Percentiles rank a stretch among this genome's conserved stretches.
phyloP scores from a whole-genome alignment of 2,329 filamentous ascomycete species.

The Emmonsiellopsis sp. region DNA sequence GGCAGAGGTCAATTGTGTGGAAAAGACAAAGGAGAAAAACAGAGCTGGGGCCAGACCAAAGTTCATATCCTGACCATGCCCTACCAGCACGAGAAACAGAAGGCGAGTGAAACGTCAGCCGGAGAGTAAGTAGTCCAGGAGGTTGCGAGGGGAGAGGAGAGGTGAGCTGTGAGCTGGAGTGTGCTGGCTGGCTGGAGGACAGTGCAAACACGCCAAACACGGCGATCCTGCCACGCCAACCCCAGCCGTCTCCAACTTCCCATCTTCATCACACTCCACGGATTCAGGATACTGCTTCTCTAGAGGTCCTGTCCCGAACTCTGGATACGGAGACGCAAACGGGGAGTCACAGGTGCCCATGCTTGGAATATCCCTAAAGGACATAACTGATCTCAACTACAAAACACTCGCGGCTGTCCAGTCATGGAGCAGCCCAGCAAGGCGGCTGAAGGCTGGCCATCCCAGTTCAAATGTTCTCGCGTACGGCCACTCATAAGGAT shows the following conservation, averaged over 20 bases:
- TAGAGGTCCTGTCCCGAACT: background rate
- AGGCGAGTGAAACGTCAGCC: background rate
- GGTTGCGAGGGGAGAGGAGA: background rate
- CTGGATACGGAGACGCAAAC: background rate
- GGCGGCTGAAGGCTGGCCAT: too few relatives aligned
- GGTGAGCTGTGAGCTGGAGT: background rate
- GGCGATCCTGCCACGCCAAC: background rate
- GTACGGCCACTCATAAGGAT: too few relatives aligned
- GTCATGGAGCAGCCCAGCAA: too few relatives aligned
- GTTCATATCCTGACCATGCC: background rate
- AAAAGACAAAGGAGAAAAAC: constrained; percentile 3
- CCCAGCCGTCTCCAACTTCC: too few relatives aligned
- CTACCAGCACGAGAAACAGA: background rate
- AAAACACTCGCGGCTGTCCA: too few relatives aligned
- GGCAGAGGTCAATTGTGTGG: background rate
- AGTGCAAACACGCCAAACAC: background rate
- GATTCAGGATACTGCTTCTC: background rate
- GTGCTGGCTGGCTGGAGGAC: constrained; percentile 2
- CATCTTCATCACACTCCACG: background rate
- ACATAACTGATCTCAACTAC: too few relatives aligned
- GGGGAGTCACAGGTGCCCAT: too few relatives aligned
- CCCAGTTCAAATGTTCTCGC: too few relatives aligned
- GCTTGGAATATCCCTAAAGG: too few relatives aligned
- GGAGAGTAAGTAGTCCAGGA: background rate
- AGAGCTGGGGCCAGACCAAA: background rate